phyloP scores from a whole-genome alignment of 257 asterid genomes.

The Nicotiana tomentosiformis region DNA sequence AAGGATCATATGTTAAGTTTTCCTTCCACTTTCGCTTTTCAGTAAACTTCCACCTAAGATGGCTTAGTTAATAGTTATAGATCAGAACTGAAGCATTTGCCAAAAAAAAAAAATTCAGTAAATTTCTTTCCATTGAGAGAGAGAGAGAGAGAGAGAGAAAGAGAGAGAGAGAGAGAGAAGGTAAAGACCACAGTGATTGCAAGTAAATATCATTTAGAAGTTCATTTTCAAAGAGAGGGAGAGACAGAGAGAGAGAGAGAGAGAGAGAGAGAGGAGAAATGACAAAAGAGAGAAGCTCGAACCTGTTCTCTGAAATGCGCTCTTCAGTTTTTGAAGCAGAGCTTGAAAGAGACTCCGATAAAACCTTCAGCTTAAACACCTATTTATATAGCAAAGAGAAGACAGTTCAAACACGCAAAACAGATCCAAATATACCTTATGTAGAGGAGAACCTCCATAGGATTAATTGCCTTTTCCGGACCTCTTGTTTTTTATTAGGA shows the following conservation, averaged over 20 bases:
- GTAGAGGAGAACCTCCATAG: not conserved
- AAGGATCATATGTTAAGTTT: not conserved
- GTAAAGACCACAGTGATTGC: not conserved
- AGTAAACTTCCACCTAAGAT: not conserved
- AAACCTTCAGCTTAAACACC: conserved; percentile 78
- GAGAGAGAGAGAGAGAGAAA: not conserved
- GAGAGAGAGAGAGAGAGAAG: not conserved
- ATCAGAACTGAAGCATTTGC: not conserved
- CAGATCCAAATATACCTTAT: not conserved
- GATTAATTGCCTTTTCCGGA: not conserved
- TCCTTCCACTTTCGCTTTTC: not conserved
- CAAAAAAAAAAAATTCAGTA: not conserved
- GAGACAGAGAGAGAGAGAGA: not conserved
- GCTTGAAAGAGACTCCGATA: conserved; percentile 84
- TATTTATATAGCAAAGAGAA: conserved; percentile 30
- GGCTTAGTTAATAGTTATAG: not conserved
- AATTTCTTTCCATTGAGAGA: not conserved
- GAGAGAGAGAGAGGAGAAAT: not conserved
- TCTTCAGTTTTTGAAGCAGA: conserved; percentile 70
- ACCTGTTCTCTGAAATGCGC: conserved; percentile 81
- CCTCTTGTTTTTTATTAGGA: not conserved
- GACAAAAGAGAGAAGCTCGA: conserved; percentile 14
- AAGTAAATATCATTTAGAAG: not conserved
- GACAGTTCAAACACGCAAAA: not conserved
- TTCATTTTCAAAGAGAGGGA: not conserved